A percentile compares a stretch with the other conserved stretches of the same genome.
These are phyloP conservation scores for Ascochyta lentis DNA, from an alignment of 2,329 filamentous ascomycete species.

Conservation along the genomic window DNA sequence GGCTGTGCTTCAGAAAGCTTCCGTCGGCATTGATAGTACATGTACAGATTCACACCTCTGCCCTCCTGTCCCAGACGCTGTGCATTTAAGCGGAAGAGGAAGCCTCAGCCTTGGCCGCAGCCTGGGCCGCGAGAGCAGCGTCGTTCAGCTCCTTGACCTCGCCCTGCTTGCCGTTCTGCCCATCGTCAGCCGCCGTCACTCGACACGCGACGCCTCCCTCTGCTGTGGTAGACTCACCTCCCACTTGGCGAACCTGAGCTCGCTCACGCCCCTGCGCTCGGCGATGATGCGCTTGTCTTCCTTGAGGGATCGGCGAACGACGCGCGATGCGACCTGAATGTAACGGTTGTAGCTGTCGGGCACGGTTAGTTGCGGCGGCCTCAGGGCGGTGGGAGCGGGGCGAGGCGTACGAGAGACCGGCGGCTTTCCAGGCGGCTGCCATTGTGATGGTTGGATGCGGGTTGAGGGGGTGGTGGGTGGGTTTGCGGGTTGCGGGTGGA, in stretches of 20 bases:
- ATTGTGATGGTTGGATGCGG: conserved; percentile 67
- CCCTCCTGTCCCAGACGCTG: conserved; percentile 11
- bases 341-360: conserved; percentile 95
- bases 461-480: conserved; percentile 31
- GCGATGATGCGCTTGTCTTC: conserved; percentile 87
- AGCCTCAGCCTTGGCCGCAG: conserved; percentile 48
- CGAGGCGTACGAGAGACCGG: conserved; percentile 85
- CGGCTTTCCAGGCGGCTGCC: conserved; percentile 98
- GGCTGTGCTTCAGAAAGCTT: conserved; percentile 18
- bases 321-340: conserved; percentile 91
- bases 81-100: conserved; percentile 34
- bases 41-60: conserved; percentile 41
- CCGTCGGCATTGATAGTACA: conserved; percentile 45
- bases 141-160: conserved; percentile 75
- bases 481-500: conserved; percentile 32
- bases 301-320: conserved; percentile 95
- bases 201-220: conserved; percentile 19
- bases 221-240: conserved; percentile 69
- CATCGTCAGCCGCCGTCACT: conserved; percentile 37
- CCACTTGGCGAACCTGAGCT: conserved; percentile 93
- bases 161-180: conserved; percentile 93
- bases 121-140: conserved; percentile 57
- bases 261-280: conserved; percentile 88
- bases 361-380: conserved; percentile 35
- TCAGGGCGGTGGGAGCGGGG: conserved; percentile 17